Evolutionary conservation across 805 yeast species (phyloP).

Genomic region (Hanseniaspora guilliermondii): DNA sequence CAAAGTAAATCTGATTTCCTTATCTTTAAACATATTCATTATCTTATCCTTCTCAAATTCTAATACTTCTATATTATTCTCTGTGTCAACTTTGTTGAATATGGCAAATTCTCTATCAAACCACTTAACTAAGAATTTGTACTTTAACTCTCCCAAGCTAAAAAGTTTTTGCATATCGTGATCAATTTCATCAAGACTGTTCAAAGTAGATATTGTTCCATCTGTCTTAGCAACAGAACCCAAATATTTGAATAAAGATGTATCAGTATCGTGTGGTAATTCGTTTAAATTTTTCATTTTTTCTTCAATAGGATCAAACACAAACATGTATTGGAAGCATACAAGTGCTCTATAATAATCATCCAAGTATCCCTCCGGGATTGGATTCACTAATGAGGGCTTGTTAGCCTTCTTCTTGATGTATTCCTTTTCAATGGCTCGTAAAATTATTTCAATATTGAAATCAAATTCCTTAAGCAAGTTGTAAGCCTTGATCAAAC

Average conservation of each 20-base stretch:
- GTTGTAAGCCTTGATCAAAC: constrained; percentile 61
- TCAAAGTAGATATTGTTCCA: constrained; percentile 14
- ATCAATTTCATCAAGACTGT: constrained; percentile 28
- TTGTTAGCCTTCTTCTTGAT: constrained; percentile 44
- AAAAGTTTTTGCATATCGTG: constrained; percentile 40
- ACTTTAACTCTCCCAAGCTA: constrained; percentile 41
- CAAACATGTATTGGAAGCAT: constrained; percentile 78
- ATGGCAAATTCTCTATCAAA: constrained; percentile 1
- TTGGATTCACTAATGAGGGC: constrained; percentile 44
- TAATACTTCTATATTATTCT: neutral
- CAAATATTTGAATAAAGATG: constrained; percentile 28
- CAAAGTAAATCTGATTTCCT: neutral
- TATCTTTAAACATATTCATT: neutral
- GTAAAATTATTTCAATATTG: neutral
- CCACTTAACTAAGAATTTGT: neutral
- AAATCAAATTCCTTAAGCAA: constrained; percentile 37
- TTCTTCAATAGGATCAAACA: constrained; percentile 51
- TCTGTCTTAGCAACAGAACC: constrained; percentile 26
- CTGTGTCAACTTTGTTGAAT: neutral
- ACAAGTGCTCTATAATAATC: constrained; percentile 57
- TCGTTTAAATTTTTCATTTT: constrained; percentile 47
- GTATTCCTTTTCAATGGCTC: constrained; percentile 33
- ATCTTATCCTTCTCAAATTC: neutral
- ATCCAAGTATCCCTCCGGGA: constrained; percentile 46
- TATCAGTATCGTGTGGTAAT: constrained; percentile 32